These are phyloP conservation scores for Boletus rubescentipes DNA, from an alignment of 768 basidiomycete genomes.

Conservation along the genomic window DNA sequence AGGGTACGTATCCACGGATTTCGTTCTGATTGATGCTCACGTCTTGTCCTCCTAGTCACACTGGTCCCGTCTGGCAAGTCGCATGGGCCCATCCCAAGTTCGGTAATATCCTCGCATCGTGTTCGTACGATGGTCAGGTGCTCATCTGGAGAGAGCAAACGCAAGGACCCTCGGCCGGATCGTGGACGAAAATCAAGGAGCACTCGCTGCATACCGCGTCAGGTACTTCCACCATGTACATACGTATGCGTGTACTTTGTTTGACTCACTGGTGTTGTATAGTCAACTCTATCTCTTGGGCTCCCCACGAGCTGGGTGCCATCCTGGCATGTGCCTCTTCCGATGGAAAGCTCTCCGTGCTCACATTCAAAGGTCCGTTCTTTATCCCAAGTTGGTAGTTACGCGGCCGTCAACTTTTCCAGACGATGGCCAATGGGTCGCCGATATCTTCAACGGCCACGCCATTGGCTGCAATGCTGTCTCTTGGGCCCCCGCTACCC, in stretches of 20 bases:
- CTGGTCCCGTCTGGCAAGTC: conserved; percentile 97
- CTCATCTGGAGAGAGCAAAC: conserved; percentile 95
- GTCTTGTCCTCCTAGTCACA: conserved; percentile 59
- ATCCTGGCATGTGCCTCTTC: conserved; percentile 96
- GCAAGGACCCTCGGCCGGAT: conserved; percentile 48
- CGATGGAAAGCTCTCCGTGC: conserved; percentile 94
- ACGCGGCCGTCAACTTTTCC: background rate
- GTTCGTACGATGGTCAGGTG: conserved; percentile 97
- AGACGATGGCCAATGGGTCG: conserved; percentile 98
- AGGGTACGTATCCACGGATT: conserved; percentile 50
- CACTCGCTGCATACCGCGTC: conserved; percentile 93
- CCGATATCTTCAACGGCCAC: conserved; percentile 93
- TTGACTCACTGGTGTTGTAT: background rate
- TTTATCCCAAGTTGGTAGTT: background rate
- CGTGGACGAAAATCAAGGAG: conserved; percentile 95
- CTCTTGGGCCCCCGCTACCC: conserved; percentile 93
- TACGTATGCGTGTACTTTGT: background rate
- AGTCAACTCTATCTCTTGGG: conserved; percentile 99
- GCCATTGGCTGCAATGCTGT: conserved; percentile 96
- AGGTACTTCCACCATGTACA: conserved; percentile 48
- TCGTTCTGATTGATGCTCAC: background rate
- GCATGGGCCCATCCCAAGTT: conserved; percentile 99
- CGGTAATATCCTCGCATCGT: conserved; percentile 95
- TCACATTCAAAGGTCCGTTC: conserved; percentile 92
- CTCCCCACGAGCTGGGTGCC: conserved; percentile 96